Evolutionary conservation across 352 stramenopile species (phyloP), one percentile per base, ranked within the genome.

Genomic region (Phytopythium litorale): DNA sequence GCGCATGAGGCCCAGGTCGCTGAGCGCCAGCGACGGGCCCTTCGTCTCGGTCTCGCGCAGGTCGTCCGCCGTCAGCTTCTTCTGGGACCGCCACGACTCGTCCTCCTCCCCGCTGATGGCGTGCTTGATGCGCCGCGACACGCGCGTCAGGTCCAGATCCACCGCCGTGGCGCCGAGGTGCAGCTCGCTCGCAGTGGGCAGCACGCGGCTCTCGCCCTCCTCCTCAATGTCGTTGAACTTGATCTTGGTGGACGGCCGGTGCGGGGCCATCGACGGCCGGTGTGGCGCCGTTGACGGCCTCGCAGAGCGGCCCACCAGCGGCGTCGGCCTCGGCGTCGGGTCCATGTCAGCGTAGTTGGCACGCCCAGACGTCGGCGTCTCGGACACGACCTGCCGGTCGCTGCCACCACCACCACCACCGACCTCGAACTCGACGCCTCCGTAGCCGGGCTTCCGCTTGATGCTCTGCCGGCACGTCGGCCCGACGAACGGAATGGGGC

Each of bases 211-310:
- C 13, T 42, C 55, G 40, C 23, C 30, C 25, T 87, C 78, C 63
- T 87, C 78, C 58, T 73, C 73, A 21, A 87, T 87, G 61, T 87
- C 71, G 62, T 87, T 87, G 56, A 87, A 87, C 69, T 78, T 66
- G 46, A 79, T 76, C 49, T 78, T 74, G 55, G 30, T 32, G n/a
- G 55, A 60, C 55, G 37, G 55, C 37, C 69, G 66, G 25, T 63
- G 66, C 51, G 62, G 50, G 25, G 62, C 56, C 48, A 50, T 67
- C 19, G 57, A 56, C 46, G 43, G 42, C 8, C 43, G 42, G 45
- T 30, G 40, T 19, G 40, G 55, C 35, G 12, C 8, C 7, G 35
- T 40, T 15, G 35, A 40, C 35, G 21, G 57, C 21, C 21, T 30
- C 13, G 3, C 28, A 4, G 28, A 7, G 9, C 35, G 38, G 1